These are phyloP conservation scores for Arabidopsis lyrata DNA, from an alignment of 441 rosid genomes.

Conservation along the genomic window DNA sequence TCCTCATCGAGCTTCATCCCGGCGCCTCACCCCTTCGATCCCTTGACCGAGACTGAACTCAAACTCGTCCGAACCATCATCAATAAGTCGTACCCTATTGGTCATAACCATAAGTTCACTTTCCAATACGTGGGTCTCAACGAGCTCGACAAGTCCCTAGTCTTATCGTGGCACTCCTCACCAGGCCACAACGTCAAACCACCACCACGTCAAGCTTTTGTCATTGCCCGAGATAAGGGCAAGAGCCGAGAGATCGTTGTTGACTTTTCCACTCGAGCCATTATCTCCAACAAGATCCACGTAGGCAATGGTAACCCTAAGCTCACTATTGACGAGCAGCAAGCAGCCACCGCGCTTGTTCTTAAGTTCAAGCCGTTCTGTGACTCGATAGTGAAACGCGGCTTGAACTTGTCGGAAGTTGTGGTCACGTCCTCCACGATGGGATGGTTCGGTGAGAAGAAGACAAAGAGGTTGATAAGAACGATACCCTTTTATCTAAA, in stretches of 20 bases:
- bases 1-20: constrained; percentile 47
- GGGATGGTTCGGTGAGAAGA: constrained; percentile 67
- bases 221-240: constrained; percentile 54
- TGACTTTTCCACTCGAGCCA: constrained; percentile 48
- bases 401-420: constrained; percentile 60
- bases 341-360: constrained; percentile 52
- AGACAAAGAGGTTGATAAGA: neutral
- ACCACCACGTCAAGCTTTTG: constrained; percentile 61
- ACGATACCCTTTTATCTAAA: neutral
- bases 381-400: constrained; percentile 49
- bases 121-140: constrained; percentile 71
- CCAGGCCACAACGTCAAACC: constrained; percentile 9
- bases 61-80: constrained; percentile 49
- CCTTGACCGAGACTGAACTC: constrained; percentile 59
- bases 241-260: constrained; percentile 56
- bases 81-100: constrained; percentile 45
- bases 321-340: constrained; percentile 54
- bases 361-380: constrained; percentile 52
- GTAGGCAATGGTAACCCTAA: constrained; percentile 71
- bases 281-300: constrained; percentile 52
- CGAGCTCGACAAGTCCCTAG: constrained; percentile 65
- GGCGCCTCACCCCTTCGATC: constrained; percentile 67
- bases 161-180: constrained; percentile 57
- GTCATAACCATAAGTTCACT: constrained; percentile 51
- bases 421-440: constrained; percentile 63